Percentiles rank a stretch among this genome's conserved stretches.
phyloP scores from a whole-genome alignment of 108 stramenopile species.

The Discostella pseudostelligera region DNA sequence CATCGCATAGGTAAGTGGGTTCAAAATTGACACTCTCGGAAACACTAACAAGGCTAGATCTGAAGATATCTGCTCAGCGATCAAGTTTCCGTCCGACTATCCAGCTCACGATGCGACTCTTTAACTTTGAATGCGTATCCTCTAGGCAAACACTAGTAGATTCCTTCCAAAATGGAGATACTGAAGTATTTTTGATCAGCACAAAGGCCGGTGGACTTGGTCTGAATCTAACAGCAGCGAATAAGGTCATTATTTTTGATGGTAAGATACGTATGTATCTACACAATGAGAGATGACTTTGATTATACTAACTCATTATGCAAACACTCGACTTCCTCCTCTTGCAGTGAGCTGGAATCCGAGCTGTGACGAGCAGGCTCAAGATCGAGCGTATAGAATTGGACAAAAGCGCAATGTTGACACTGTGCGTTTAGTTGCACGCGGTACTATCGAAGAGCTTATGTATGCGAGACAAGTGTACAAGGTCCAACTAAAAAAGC shows the following conservation, averaged over 20 bases:
- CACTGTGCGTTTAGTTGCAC: conserved; percentile 77
- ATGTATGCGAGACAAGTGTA: conserved; percentile 93
- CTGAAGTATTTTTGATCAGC: conserved; percentile 79
- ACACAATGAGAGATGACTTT: background rate
- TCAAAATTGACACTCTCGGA: too few species aligned
- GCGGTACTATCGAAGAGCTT: conserved; percentile 93
- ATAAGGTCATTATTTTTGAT: conserved; percentile 73
- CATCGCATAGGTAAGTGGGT: conserved; percentile 21
- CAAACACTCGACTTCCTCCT: conserved; percentile 12
- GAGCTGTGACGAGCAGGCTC: conserved; percentile 73
- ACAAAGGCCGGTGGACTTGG: conserved; percentile 91
- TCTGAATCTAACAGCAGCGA: conserved; percentile 76
- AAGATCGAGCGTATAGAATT: conserved; percentile 77
- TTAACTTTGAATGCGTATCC: background rate
- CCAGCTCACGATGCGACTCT: too few species aligned
- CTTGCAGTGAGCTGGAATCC: conserved; percentile 83
- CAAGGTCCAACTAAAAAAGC: conserved; percentile 88
- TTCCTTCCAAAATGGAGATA: conserved; percentile 73
- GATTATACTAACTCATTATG: background rate
- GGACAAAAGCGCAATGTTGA: conserved; percentile 87
- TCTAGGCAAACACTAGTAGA: conserved; percentile 71
- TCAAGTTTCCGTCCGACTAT: too few species aligned
- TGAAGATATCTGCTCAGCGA: too few species aligned
- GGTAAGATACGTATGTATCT: conserved; percentile 14
- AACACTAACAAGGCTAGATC: too few species aligned